Base-by-base conservation (phyloP, 2,329 filamentous ascomycete genomes). In the Gnomoniopsis sp. region DNA sequence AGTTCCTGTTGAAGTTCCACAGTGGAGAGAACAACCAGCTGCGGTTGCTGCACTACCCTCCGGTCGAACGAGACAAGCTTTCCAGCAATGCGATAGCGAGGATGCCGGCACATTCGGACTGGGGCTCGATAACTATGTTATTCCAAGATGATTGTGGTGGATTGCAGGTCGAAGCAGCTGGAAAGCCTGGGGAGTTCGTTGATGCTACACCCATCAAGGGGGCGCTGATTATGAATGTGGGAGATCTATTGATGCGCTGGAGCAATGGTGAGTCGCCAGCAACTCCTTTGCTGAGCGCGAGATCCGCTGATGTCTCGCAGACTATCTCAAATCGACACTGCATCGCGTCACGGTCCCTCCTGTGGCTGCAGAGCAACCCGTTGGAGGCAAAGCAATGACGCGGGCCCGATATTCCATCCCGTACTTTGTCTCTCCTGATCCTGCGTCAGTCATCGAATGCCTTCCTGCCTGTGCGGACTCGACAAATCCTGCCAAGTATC, bases 21-120 rank as follows among this genome's bases (percentile, higher is more conserved):
- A 77, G 76, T 36, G 79, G 79, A 0, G 74, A 80, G 58, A 80
- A 85, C 63, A 84, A 85, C 62, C 84, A 87, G 61, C 72, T 88
- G 11, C 78, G 86, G 1, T 69, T 88, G 26, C 71, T 87, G 17
- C 84, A 88, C 66, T 88, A 75, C 56, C 73, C 73, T 2, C 66
- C 70, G 1, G 65, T 71, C 14, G 65, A 71, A 12, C 58, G 50
- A 2, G 67, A 67, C 3, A 65, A 67, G 21, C 60, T 68, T 34
- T 66, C 74, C 7, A 59, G 60, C 3, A 65, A 68, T 21, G 72
- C 48, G 38, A 10, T 65, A 33, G 64, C 63, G 34, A 62, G 67
- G 26, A 67, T 66, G 64, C 67, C 23, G 4, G 69, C 67, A 21
- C 70, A 74, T 36, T 70, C 70, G 1, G 70, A 73, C 56, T 73